Evolutionary conservation across 1,284 basidiomycete genomes (phyloP).

Genomic region (Microbotryum saponariae): DNA sequence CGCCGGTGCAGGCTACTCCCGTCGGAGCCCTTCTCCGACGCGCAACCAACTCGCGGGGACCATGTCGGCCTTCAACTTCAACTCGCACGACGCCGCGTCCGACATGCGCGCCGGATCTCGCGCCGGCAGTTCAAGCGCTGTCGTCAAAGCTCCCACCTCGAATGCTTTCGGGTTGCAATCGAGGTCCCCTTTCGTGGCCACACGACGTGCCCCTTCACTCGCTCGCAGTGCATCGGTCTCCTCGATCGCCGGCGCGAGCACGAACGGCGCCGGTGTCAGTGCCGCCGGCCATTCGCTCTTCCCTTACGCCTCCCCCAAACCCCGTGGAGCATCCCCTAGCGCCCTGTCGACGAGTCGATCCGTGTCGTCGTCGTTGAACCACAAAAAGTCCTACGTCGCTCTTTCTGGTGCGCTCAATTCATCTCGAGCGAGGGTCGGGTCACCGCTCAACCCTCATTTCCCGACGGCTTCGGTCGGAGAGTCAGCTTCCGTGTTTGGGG

Average conservation of each 20-base stretch:
- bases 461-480: not conserved
- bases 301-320: constrained; percentile 25
- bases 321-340: constrained; percentile 11
- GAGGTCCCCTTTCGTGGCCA: constrained; percentile 20
- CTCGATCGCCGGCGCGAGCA: not conserved
- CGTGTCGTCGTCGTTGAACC: constrained; percentile 4
- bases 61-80: constrained; percentile 28
- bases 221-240: not conserved
- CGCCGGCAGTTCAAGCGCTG: not conserved
- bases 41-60: constrained; percentile 22
- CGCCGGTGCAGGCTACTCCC: not conserved
- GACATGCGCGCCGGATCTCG: not conserved
- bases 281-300: constrained; percentile 19
- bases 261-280: not conserved
- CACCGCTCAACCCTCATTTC: constrained; percentile 9
- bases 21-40: constrained; percentile 19
- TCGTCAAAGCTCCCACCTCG: constrained; percentile 9
- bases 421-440: constrained; percentile 3
- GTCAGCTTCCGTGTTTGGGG: not conserved
- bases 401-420: not conserved
- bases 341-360: constrained; percentile 4
- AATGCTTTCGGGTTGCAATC: constrained; percentile 23
- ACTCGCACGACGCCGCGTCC: not conserved
- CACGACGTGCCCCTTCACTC: not conserved
- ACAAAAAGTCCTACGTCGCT: constrained; percentile 5